Base-by-base conservation (phyloP, 805 yeast species). In the Candida glaebosa region DNA sequence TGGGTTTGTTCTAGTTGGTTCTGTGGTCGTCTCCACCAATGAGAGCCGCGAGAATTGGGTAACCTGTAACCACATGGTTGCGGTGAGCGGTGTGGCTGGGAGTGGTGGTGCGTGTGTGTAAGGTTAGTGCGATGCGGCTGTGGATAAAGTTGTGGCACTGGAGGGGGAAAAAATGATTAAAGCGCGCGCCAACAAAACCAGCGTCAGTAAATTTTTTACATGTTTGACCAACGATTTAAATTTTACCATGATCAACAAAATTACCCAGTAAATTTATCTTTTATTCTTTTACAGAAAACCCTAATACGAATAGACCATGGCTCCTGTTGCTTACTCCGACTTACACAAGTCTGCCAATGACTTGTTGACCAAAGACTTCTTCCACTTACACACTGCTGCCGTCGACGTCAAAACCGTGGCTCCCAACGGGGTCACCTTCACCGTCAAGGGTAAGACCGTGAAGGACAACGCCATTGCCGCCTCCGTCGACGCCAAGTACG, bases 381-480 rank as follows among this genome's bases (percentile, higher is more conserved):
- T 76, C 84, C 98, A 93, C 76, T 73, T 78, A 54, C 72, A 91
- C 51, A 87, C 93, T 49, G 93, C 93, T 53, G 71, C 93, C 44
- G 78, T 93, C 53, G 96, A 87, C 62, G 81, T 91, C 59, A 85
- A 87, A 76, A 84, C 98, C 54, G 79, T 78, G 52, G 96, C 99
- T 57, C 96, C 96, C 66, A 91, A 89, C 67, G 97, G 97, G 58
- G 97, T 91, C 44, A 78, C 88, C 47, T 93, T 93, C 81, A 79
- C 93, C 60, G 87, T 88, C 63, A 88, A 87, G 77, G 96, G 96
- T 66, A 89, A 88, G 75, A 77, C 83, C 58, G 78, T 81, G 58
- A 81, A 80, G 71, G 87, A 82, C 61, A 82, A 85, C 63, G 73
- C 95, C 56, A 81, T 93, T 55, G 81, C 90, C 49, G 95, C 96